Evolutionary conservation across 2,329 filamentous ascomycete genomes (phyloP), one percentile per base, ranked within the genome.

Genomic region (Fusarium compactum): DNA sequence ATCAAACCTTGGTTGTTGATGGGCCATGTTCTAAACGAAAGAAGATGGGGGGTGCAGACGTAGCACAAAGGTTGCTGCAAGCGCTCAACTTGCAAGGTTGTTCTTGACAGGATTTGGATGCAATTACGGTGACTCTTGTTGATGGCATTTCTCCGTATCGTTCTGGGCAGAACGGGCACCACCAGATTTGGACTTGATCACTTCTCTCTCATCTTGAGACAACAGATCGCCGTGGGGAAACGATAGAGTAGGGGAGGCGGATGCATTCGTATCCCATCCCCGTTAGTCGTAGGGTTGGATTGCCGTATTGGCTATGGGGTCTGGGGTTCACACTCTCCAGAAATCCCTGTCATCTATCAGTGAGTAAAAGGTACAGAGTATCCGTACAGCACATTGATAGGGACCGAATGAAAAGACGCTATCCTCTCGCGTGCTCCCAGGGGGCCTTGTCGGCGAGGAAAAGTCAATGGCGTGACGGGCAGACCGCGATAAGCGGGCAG

Each of bases 1-100:
- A 61, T 58, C 58, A 62, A 48, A 18, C 54, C 56, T 58, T 65
- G 63, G 59, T 46, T 56, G 45, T 46, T 54, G 57, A 54, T 52
- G 59, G 54, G 44, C 61, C 62, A 27, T 50, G 62, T 29, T 54
- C 56, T 62, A 32, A 45, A 58, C 56, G 24, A 62, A 64, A 65
- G 47, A 45, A 67, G 56, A 61, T 57, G 41, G 38, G 45, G 48
- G 51, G 58, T 69, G 71, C 71, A 75, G 72, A 59, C 43, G 50
- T 60, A 62, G 58, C 57, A 65, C 27, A 48, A 55, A 72, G 58
- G 50, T 44, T 47, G 38, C 65, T 66, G 68, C 52, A 58, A 72
- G 67, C 55, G 20, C 52, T 63, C 60, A 56, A 43, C 38, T 50
- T 67, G 60, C 71, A 67, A 46, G 56, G 51, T 62, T 62, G 56